Percentiles rank a stretch among this genome's conserved stretches.
Conservation (phyloP, 352 stramenopile genomes). For the Pythium periplocum region DNA sequence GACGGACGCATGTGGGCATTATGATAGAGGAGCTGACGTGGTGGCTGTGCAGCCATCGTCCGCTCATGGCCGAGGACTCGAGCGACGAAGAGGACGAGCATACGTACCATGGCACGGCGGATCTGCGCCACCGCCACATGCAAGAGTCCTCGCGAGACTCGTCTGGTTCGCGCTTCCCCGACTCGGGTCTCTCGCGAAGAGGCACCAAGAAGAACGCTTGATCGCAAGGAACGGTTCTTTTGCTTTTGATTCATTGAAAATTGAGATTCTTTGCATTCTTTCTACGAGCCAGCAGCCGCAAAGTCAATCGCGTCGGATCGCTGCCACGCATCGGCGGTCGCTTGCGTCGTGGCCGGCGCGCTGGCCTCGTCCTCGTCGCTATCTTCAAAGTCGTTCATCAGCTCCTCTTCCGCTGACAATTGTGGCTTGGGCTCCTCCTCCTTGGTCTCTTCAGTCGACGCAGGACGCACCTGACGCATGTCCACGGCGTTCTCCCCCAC, state of each 20-base stretch:
- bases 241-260: too few species aligned
- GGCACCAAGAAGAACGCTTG: conserved; percentile 62
- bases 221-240: neutral
- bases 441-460: conserved; percentile 6
- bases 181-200: conserved; percentile 8
- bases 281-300: conserved; percentile 3
- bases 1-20: too few species aligned
- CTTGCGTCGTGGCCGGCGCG: conserved; percentile 6
- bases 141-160: conserved; percentile 16
- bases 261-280: too few species aligned
- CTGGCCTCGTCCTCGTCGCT: conserved; percentile 53
- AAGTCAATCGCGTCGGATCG: conserved; percentile 77
- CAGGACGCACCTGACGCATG: conserved; percentile 42
- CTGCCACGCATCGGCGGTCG: conserved; percentile 27
- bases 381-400: conserved; percentile 85
- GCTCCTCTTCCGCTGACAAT: conserved; percentile 67
- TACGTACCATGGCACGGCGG: conserved; percentile 5
- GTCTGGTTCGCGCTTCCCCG: too few species aligned
- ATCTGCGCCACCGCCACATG: conserved; percentile 34
- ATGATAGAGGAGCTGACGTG: neutral
- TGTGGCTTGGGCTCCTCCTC: conserved; percentile 24
- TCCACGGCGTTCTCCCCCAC: conserved; percentile 64
- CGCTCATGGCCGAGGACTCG: conserved; percentile 63
- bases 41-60: conserved; percentile 38
- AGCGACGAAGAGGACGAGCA: conserved; percentile 60